Evolutionary conservation across 2,329 filamentous ascomycete genomes (phyloP).

Genomic region (Hymenoscyphus fructigenus): DNA sequence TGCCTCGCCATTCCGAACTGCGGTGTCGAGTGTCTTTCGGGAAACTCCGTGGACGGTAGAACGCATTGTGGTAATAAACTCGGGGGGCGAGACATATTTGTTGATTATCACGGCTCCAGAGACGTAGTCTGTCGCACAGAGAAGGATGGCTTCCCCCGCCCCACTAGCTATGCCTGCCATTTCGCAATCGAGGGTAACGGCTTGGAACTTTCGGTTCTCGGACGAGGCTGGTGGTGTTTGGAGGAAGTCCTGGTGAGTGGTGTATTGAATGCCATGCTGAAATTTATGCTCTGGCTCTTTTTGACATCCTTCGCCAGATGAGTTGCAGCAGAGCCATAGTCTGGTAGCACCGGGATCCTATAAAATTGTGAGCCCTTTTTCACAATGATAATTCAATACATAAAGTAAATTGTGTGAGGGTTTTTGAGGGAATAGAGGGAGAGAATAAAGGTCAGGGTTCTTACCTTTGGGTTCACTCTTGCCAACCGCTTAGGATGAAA

Average conservation of each 20-base stretch:
- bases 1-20: constrained; percentile 33
- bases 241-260: constrained; percentile 17
- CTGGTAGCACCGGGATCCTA: constrained; percentile 8
- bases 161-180: constrained; percentile 43
- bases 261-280: constrained; percentile 14
- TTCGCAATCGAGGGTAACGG: constrained; percentile 49
- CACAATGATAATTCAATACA: background rate
- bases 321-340: constrained; percentile 22
- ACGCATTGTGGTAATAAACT: constrained; percentile 40
- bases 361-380: constrained; percentile 12
- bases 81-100: constrained; percentile 41
- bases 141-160: constrained; percentile 37
- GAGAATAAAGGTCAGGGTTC: no score
- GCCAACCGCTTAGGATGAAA: constrained; percentile 16
- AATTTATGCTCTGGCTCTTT: constrained; percentile 23
- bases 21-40: constrained; percentile 33
- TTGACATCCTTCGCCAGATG: constrained; percentile 14
- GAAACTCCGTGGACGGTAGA: constrained; percentile 43
- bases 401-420: background rate
- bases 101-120: constrained; percentile 48
- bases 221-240: constrained; percentile 16
- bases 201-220: constrained; percentile 30
- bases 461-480: constrained; percentile 21
- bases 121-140: constrained; percentile 46
- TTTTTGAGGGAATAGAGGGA: background rate